Conservation (phyloP, 169 alveolate species). For the Blepharisma undulans region DNA sequence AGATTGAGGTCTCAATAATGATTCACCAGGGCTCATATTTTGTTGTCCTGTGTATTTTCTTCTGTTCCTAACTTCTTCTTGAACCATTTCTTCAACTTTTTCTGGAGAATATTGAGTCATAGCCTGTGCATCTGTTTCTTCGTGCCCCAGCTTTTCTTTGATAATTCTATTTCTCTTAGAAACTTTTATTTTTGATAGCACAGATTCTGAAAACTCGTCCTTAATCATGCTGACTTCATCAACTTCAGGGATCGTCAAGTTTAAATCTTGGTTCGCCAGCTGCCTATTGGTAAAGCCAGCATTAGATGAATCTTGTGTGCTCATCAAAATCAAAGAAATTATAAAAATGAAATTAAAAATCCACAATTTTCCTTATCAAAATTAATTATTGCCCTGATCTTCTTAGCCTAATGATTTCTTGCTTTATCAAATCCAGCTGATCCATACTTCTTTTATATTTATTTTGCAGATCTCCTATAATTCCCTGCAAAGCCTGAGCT, state of each 20-base stretch:
- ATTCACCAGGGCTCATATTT: neutral
- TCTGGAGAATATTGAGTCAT: neutral
- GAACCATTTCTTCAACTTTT: neutral
- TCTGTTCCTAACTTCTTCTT: neutral
- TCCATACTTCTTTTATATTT: neutral
- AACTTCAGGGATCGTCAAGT: neutral
- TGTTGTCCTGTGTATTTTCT: neutral
- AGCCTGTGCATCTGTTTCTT: neutral
- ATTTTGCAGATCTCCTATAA: neutral
- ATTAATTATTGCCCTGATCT: neutral
- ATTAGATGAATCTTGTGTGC: neutral
- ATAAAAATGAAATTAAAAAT: neutral
- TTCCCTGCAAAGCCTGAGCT: neutral
- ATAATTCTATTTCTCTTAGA: neutral
- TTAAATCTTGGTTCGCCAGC: neutral
- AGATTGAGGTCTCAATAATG: neutral
- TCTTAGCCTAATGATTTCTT: neutral
- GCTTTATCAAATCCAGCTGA: neutral
- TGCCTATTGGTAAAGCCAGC: neutral
- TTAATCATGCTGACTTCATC: neutral
- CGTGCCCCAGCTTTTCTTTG: neutral
- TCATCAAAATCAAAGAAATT: neutral
- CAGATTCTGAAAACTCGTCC: neutral
- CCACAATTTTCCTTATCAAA: neutral
- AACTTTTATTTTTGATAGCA: neutral